Evolutionary conservation across 495 filamentous ascomycete genomes (phyloP).

Genomic region (Hapsidospora chrysogenum): DNA sequence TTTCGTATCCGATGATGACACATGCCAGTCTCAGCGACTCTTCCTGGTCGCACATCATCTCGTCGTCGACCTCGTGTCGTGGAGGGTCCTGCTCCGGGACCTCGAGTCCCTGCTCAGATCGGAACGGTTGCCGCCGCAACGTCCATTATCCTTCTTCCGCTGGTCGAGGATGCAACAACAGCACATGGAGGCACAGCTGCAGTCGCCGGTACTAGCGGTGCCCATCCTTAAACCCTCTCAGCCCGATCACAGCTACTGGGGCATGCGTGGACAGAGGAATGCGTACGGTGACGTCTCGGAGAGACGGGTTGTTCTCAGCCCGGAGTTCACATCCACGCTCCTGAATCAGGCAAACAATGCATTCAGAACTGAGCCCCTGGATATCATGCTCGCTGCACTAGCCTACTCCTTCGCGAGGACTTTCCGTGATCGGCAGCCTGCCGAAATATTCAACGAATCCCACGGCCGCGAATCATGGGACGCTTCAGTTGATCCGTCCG

Average conservation of each 20-base stretch:
- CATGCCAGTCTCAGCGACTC: conserved; percentile 25
- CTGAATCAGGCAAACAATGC: background rate
- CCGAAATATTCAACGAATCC: conserved; percentile 15
- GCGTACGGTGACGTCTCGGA: background rate
- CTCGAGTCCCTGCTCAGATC: conserved; percentile 38
- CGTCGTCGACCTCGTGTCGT: conserved; percentile 54
- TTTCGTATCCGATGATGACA: conserved; percentile 15
- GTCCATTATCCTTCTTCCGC: background rate
- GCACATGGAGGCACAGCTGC: too few species aligned
- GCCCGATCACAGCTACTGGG: too few species aligned
- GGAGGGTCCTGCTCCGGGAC: conserved; percentile 51
- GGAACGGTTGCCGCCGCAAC: background rate
- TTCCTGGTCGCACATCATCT: conserved; percentile 55
- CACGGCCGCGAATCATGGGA: conserved; percentile 38
- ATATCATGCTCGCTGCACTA: background rate
- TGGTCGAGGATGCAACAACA: background rate
- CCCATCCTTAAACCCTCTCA: too few species aligned
- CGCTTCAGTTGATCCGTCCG: conserved; percentile 29
- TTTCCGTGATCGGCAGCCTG: background rate
- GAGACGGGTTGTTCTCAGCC: background rate
- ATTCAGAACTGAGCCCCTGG: background rate
- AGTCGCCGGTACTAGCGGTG: too few species aligned
- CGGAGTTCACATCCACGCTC: background rate
- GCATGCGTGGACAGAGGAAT: background rate
- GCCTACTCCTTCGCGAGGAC: background rate